Evolutionary conservation across 202 grass and related monocot species (phyloP).

Genomic region (Alloteropsis angusta): DNA sequence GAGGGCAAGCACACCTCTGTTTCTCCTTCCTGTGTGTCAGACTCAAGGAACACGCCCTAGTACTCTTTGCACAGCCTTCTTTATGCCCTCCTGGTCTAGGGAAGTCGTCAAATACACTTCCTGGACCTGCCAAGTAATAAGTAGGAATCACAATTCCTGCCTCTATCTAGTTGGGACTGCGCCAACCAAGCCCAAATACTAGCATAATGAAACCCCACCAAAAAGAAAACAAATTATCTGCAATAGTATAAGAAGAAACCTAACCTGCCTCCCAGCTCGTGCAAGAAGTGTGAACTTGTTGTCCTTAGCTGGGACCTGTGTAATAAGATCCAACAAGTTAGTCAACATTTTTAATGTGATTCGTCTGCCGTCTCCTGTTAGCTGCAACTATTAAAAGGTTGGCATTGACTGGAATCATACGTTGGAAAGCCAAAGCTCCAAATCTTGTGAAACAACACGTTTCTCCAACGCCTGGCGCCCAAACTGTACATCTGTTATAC

Average conservation of each 20-base stretch:
- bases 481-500: conserved; percentile 76
- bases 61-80: conserved; percentile 75
- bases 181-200: background rate
- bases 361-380: background rate
- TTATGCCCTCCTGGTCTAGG: conserved; percentile 81
- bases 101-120: conserved; percentile 90
- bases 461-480: conserved; percentile 81
- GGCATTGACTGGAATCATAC: conserved; percentile 27
- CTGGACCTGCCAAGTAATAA: conserved; percentile 52
- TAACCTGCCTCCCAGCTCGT: conserved; percentile 94
- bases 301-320: conserved; percentile 72
- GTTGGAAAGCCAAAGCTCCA: conserved; percentile 95
- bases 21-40: background rate
- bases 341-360: background rate
- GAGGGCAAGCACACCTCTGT: background rate
- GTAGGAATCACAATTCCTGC: background rate
- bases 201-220: background rate
- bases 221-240: background rate
- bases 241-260: background rate
- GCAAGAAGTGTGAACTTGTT: conserved; percentile 91
- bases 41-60: conserved; percentile 74
- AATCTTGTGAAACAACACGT: conserved; percentile 93
- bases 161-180: background rate
- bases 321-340: conserved; percentile 26
- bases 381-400: background rate